Evolutionary conservation across 345 rosid genomes (phyloP), one percentile per base, ranked within the genome.

Genomic region (Atalantia buxifolia): DNA sequence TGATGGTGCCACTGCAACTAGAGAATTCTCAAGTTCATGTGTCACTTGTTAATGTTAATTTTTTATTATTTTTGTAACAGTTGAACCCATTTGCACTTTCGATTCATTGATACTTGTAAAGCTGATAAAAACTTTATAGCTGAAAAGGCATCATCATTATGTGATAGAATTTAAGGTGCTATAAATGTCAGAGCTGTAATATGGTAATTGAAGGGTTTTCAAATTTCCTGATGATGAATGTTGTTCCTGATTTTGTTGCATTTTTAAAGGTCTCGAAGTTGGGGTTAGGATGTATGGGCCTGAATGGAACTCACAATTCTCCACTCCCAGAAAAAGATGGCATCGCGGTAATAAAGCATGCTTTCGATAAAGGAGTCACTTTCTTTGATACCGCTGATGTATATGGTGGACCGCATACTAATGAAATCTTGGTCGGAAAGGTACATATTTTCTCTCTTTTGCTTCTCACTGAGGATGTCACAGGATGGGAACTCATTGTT

Each of bases 321-420:
- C 50, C 71, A 19, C 27, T 66, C 28, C 2, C 71, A 19, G 71
- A 66, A 35, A 50, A 66, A 25, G 42, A 21, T 66, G 28, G 71
- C 33, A 66, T 66, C 42, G n/a, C 71, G 4, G n/a, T 66, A 22
- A 66, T 66, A 8, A 66, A 66, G 50, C 85, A 88, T 14, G 87
- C 90, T 19, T 42, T 86, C 65, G 66, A 76, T 71, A 36, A 79
- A 8, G 88, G 89, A 16, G 36, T 88, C 63, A 88, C 89, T 24
- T 82, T 85, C 66, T 74, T 88, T 2, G 91, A 88, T 64, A 88
- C 91, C 30, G 82, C 89, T 10, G 77, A 74, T 27, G 4, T 42
- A 1, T 74, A 74, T 24, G 77, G 69, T 35, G 77, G 69, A 18
- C 76, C 66, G 7, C 65, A 72, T 45, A 62, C 69, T 21, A 74